These are phyloP conservation scores for Rhytidiadelphus loreus DNA, from an alignment of 225 moss, liverwort and hornwort genomes.

Conservation along the genomic window DNA sequence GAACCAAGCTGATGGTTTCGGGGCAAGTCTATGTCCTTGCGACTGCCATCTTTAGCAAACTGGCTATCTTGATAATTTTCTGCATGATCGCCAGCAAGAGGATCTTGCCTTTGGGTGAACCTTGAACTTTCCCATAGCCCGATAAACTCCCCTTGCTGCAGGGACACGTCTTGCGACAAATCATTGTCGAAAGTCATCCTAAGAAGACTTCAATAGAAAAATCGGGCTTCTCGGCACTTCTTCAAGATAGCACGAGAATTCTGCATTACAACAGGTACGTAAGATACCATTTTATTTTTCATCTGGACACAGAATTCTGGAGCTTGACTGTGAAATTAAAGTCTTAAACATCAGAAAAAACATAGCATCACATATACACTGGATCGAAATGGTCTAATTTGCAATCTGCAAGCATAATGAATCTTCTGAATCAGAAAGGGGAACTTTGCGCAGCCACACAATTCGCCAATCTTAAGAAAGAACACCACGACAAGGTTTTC, in stretches of 20 bases:
- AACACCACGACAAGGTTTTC: background rate
- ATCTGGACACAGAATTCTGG: background rate
- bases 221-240: background rate
- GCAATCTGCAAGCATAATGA: background rate
- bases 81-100: background rate
- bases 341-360: background rate
- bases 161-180: slow-evolving; percentile 7
- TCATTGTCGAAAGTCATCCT: slow-evolving; percentile 26
- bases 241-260: background rate
- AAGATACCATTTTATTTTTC: background rate
- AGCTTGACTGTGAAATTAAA: background rate
- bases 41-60: background rate
- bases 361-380: background rate
- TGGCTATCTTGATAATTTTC: background rate
- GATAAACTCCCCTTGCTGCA: slow-evolving; percentile 24
- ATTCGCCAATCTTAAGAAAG: background rate
- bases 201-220: background rate
- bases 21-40: slow-evolving; percentile 2
- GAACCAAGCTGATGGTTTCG: background rate
- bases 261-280: background rate
- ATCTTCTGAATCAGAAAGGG: background rate
- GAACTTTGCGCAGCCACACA: background rate
- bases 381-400: background rate
- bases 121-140: slow-evolving; percentile 34
- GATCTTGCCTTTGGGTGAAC: slow-evolving; percentile 15